These are phyloP conservation scores for Parastagonospora nodorum DNA, from an alignment of 2,329 filamentous ascomycete species.

Conservation along the genomic window DNA sequence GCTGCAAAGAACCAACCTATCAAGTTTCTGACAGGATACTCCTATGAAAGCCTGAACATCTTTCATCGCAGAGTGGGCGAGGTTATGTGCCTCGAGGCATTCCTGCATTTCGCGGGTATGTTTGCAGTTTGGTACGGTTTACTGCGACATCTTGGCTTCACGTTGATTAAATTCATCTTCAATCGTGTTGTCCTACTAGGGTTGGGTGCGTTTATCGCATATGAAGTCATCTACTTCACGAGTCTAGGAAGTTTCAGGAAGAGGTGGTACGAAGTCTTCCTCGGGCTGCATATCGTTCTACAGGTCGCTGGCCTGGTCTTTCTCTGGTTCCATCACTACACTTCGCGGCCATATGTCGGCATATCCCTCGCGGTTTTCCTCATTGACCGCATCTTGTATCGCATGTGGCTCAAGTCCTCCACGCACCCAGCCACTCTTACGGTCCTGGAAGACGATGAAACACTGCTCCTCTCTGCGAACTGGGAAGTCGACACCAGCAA, in stretches of 20 bases:
- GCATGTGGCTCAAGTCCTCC: conserved; percentile 58
- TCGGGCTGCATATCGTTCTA: conserved; percentile 62
- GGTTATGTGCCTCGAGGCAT: conserved; percentile 63
- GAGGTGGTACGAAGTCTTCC: conserved; percentile 67
- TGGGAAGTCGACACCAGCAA: conserved; percentile 41
- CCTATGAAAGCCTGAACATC: conserved; percentile 70
- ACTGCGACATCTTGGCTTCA: conserved; percentile 57
- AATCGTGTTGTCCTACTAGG: conserved; percentile 60
- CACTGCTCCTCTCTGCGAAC: conserved; percentile 56
- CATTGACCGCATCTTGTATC: conserved; percentile 63
- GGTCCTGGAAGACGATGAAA: conserved; percentile 63
- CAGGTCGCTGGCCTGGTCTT: conserved; percentile 61
- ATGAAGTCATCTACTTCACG: conserved; percentile 66
- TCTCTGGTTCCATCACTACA: conserved; percentile 64
- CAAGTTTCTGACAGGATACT: conserved; percentile 64
- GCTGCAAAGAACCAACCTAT: conserved; percentile 71
- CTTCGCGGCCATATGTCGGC: conserved; percentile 58
- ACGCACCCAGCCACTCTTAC: conserved; percentile 56
- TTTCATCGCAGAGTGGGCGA: conserved; percentile 69
- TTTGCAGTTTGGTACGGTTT: conserved; percentile 59
- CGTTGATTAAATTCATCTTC: conserved; percentile 57
- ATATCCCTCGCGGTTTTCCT: conserved; percentile 62
- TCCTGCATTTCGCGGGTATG: conserved; percentile 63
- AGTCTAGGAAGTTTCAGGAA: conserved; percentile 64
- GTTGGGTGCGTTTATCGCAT: conserved; percentile 60